Conservation (phyloP, 768 basidiomycete genomes). For the Strobilomyces confusus region DNA sequence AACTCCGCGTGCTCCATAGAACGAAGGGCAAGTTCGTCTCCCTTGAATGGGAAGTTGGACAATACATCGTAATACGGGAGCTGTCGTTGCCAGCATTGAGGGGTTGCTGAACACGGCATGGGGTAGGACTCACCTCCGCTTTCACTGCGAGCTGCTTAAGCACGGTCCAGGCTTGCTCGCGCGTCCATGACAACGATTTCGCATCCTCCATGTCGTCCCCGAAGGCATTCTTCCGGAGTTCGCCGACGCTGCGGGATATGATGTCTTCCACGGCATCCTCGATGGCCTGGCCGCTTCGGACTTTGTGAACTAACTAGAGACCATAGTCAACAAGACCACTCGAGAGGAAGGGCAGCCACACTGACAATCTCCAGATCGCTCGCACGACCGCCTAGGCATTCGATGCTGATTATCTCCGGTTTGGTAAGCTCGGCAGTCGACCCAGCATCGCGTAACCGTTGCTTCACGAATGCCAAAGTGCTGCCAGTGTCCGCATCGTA, state of each 20-base stretch:
- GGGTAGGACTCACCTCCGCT: constrained; percentile 47
- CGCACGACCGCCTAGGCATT: constrained; percentile 83
- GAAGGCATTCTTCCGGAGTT: constrained; percentile 87
- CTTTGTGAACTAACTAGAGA: constrained; percentile 76
- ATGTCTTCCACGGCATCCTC: constrained; percentile 90
- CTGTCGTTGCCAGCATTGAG: constrained; percentile 39
- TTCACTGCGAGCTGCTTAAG: constrained; percentile 67
- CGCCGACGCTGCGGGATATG: constrained; percentile 69
- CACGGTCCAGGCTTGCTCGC: constrained; percentile 85
- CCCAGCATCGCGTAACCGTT: constrained; percentile 64
- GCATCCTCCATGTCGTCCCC: constrained; percentile 91
- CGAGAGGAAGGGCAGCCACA: constrained; percentile 1
- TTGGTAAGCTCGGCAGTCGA: constrained; percentile 49
- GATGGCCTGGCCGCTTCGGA: constrained; percentile 66
- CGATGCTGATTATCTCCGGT: constrained; percentile 55
- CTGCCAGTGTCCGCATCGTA: constrained; percentile 82
- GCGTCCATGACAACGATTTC: constrained; percentile 75
- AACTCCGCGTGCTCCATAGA: constrained; percentile 88
- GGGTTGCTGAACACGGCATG: constrained; percentile 21
- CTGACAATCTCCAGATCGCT: constrained; percentile 83
- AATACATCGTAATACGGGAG: constrained; percentile 80
- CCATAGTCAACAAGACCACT: not conserved
- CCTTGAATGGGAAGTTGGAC: constrained; percentile 85
- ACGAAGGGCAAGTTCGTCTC: constrained; percentile 76
- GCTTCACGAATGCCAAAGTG: constrained; percentile 75